These are phyloP conservation scores for Pseudofabraea citricarpa DNA, from an alignment of 2,329 filamentous ascomycete species.

Conservation along the genomic window DNA sequence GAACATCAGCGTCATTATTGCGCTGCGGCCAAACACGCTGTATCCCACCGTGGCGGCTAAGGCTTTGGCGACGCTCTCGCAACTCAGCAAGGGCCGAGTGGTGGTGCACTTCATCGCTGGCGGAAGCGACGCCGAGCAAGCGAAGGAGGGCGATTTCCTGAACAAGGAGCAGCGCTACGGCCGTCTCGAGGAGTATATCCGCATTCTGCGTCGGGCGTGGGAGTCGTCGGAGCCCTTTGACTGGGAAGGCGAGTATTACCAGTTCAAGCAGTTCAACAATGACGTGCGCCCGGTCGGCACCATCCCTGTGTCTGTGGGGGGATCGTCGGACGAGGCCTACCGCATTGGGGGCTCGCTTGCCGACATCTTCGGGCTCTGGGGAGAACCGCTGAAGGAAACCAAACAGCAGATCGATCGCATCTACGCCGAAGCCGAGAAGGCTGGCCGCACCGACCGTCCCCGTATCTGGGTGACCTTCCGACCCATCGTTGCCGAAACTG, in stretches of 20 bases:
- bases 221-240: constrained; percentile 51
- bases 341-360: constrained; percentile 52
- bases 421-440: constrained; percentile 53
- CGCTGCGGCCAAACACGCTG: constrained; percentile 55
- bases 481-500: constrained; percentile 55
- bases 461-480: constrained; percentile 62
- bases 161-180: constrained; percentile 53
- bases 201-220: constrained; percentile 55
- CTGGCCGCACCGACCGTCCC: constrained; percentile 49
- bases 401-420: constrained; percentile 58
- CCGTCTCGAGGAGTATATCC: constrained; percentile 57
- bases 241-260: constrained; percentile 56
- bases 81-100: constrained; percentile 50
- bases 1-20: constrained; percentile 56
- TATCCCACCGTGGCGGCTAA: constrained; percentile 60
- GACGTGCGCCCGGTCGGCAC: constrained; percentile 45
- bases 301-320: constrained; percentile 55
- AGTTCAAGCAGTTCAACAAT: constrained; percentile 54
- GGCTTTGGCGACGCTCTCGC: constrained; percentile 55
- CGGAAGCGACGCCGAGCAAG: constrained; percentile 55
- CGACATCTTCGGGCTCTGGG: constrained; percentile 62
- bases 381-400: constrained; percentile 58
- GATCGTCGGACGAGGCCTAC: constrained; percentile 54
- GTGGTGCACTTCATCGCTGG: constrained; percentile 62
- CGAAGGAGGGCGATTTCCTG: constrained; percentile 54